A percentile compares a stretch with the other conserved stretches of the same genome.
phyloP scores from a whole-genome alignment of 345 rosid species.

The Aquilaria malaccensis region DNA sequence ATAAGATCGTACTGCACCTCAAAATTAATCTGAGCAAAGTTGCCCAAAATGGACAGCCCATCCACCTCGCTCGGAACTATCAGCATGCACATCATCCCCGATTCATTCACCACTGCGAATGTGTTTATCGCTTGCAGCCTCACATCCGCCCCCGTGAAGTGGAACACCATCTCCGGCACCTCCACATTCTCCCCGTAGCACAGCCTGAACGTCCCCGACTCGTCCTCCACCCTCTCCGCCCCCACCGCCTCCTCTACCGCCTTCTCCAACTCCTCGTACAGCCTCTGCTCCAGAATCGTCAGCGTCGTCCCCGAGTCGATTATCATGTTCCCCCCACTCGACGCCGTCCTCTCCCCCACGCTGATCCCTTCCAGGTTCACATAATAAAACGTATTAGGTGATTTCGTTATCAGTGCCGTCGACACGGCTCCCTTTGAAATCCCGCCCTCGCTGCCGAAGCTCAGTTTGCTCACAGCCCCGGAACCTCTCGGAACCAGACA shows the following conservation, averaged over 20 bases:
- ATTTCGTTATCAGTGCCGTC: too few species aligned
- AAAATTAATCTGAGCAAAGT: slow-evolving; percentile 9
- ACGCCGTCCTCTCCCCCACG: slow-evolving; percentile 1
- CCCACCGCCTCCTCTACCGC: slow-evolving; percentile 4
- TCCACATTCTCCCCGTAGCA: too few species aligned
- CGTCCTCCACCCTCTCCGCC: not conserved
- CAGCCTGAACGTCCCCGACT: too few species aligned
- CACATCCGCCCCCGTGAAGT: slow-evolving; percentile 17
- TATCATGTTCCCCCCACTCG: slow-evolving; percentile 9
- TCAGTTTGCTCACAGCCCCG: not conserved
- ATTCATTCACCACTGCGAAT: slow-evolving; percentile 17
- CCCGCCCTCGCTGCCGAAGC: not conserved
- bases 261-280: slow-evolving; percentile 1
- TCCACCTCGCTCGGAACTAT: not conserved
- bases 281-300: slow-evolving; percentile 1
- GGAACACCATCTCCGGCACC: slow-evolving; percentile 21
- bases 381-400: not conserved
- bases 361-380: not conserved
- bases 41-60: not conserved
- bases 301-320: slow-evolving; percentile 15
- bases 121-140: slow-evolving; percentile 38
- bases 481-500: not conserved
- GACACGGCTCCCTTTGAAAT: not conserved
- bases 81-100: not conserved
- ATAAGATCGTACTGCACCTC: slow-evolving; percentile 7